Evolutionary conservation across 2,329 filamentous ascomycete genomes (phyloP).

Genomic region (Dryadomyces sulphureus): DNA sequence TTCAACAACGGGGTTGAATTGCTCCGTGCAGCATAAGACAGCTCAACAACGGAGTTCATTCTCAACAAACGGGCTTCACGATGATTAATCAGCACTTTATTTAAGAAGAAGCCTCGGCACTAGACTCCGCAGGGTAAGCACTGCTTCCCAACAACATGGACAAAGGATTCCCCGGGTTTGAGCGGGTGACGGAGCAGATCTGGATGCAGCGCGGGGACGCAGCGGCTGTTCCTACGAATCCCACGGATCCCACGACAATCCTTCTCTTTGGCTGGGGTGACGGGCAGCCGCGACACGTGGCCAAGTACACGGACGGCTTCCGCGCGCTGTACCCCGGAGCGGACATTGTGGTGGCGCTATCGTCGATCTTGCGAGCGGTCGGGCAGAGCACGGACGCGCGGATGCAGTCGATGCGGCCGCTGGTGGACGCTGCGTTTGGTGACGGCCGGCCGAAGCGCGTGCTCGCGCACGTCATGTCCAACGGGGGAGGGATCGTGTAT

Average conservation of each 20-base stretch:
- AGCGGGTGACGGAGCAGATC: constrained; percentile 1
- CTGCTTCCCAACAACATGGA: neutral
- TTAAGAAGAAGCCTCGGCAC: no score
- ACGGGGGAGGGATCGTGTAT: constrained; percentile 2
- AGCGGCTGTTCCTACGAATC: neutral
- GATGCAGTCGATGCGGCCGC: neutral
- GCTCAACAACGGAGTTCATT: neutral
- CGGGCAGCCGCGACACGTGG: neutral
- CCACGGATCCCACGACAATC: neutral
- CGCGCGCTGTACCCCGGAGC: neutral
- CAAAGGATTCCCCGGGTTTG: neutral
- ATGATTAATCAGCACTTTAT: no score
- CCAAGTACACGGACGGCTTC: constrained; percentile 1
- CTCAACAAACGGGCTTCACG: no score
- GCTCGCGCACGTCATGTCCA: constrained; percentile 2
- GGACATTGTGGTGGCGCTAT: constrained; percentile 1
- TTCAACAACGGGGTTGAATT: neutral
- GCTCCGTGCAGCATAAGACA: no score
- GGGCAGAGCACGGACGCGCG: neutral
- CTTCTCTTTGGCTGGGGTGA: constrained; percentile 3
- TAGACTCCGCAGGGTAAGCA: neutral
- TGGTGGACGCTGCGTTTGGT: neutral
- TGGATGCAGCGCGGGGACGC: neutral
- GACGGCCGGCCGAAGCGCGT: neutral
- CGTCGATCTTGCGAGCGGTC: neutral